Evolutionary conservation across 75 land plant genomes (phyloP).

Genomic region (Picea glauca): DNA sequence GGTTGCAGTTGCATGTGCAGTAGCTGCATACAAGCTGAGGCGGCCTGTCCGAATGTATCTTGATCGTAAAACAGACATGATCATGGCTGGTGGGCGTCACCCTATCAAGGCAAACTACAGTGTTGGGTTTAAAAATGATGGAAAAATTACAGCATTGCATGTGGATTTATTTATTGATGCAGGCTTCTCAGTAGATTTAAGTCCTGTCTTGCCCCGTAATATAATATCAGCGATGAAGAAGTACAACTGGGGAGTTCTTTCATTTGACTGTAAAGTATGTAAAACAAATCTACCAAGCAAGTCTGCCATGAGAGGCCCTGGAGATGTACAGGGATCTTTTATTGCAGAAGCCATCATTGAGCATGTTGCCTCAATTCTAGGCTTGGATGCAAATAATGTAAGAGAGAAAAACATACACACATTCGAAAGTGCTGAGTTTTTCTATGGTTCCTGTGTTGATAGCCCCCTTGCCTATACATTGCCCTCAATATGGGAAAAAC

Average conservation of each 20-base stretch:
- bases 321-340: constrained; percentile 76
- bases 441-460: constrained; percentile 34
- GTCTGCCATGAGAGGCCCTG: constrained; percentile 88
- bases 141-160: constrained; percentile 76
- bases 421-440: constrained; percentile 41
- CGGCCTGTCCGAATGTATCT: constrained; percentile 77
- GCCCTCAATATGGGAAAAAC: constrained; percentile 57
- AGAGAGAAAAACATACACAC: constrained; percentile 62
- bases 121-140: constrained; percentile 78
- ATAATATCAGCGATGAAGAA: constrained; percentile 49
- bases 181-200: constrained; percentile 58
- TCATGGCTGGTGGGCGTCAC: constrained; percentile 82
- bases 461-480: constrained; percentile 49
- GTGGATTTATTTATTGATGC: constrained; percentile 69
- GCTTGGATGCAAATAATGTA: constrained; percentile 42
- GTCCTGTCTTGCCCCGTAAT: constrained; percentile 37
- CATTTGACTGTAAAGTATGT: constrained; percentile 70
- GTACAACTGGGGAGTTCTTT: constrained; percentile 77
- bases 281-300: constrained; percentile 70
- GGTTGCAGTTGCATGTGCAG: constrained; percentile 90
- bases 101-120: constrained; percentile 69
- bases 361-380: constrained; percentile 67
- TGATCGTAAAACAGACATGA: constrained; percentile 93
- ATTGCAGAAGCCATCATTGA: constrained; percentile 87
- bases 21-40: constrained; percentile 71